Base-by-base conservation (phyloP, 1,284 basidiomycete genomes). In the Trametes hirsuta region DNA sequence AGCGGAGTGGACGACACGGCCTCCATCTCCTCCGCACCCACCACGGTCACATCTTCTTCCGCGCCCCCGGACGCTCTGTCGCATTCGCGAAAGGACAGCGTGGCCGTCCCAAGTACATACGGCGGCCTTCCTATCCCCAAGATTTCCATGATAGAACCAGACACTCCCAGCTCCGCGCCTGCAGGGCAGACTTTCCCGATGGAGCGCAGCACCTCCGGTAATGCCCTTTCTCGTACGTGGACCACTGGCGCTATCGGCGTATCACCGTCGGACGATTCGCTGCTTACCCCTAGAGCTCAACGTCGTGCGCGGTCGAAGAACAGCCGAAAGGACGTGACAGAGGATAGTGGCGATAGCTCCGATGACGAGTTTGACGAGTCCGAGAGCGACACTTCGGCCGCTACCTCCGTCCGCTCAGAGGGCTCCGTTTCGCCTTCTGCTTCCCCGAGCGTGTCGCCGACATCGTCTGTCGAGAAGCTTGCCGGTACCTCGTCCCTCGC, bases 91-190 rank as follows among this genome's bases (percentile, higher is more conserved):
- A 55, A 62, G 45, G 58, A 61, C 18, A 64, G 58, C 49, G 51
- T 50, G 4, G 36, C 53, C 36, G 41, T 55, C 35, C 61, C 63
- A 22, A 51, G 53, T 12, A 71, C 69, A 2, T 79, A 76, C 51
- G 74, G 72, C 9, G 77, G 77, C 0, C 64, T 81, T 11, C 75
- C 78, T 2, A 81, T 87, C 47, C 85, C 85, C 12, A 74, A 69
- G 10, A 85, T 87, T 56, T 80, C 82, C 3, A 85, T 81, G 1
- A 82, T 82, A 2, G 78, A 70, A 2, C 78, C 81, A 1, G 79
- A 81, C 34, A 75, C 76, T 0, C 76, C 79, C 1, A 48, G 63
- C 1, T 37, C 68, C n/a, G 50, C 66, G 11, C 48, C 64, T 14
- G 24, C 49, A 14, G 55, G 47, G 15, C 44, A 55, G 21, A 55